phyloP scores from a whole-genome alignment of 2,329 filamentous ascomycete species.

The Fusarium pseudograminearum region DNA sequence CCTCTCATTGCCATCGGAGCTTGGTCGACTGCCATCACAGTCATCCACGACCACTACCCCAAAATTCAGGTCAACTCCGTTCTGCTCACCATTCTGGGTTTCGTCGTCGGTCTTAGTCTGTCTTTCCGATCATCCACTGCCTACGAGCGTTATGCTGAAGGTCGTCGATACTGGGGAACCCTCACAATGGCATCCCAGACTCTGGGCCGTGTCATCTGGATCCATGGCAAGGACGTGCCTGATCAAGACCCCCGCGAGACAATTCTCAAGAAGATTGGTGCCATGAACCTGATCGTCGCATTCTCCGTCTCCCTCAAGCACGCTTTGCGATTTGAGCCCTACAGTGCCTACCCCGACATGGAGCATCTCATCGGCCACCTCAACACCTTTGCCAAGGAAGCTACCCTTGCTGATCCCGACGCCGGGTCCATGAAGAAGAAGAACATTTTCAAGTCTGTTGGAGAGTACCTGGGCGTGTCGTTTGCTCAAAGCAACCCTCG shows the following conservation, averaged over 20 bases:
- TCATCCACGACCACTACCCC: slow-evolving; percentile 58
- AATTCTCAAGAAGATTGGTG: slow-evolving; percentile 77
- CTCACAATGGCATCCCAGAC: slow-evolving; percentile 72
- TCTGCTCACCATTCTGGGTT: slow-evolving; percentile 81
- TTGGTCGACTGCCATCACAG: slow-evolving; percentile 76
- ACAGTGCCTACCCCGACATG: slow-evolving; percentile 80
- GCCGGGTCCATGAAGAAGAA: slow-evolving; percentile 56
- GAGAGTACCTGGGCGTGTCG: slow-evolving; percentile 80
- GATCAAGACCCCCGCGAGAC: slow-evolving; percentile 69
- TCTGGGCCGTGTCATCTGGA: slow-evolving; percentile 84
- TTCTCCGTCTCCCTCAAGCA: slow-evolving; percentile 85
- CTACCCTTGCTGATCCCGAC: slow-evolving; percentile 56
- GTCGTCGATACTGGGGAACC: slow-evolving; percentile 72
- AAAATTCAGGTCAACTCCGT: slow-evolving; percentile 56
- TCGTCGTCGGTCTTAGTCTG: slow-evolving; percentile 82
- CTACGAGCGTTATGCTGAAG: slow-evolving; percentile 78
- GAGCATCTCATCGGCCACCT: slow-evolving; percentile 76
- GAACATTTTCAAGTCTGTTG: slow-evolving; percentile 71
- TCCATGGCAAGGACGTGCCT: slow-evolving; percentile 74
- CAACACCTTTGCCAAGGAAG: slow-evolving; percentile 76
- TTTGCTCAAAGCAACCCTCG: slow-evolving; percentile 84
- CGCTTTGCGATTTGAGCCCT: slow-evolving; percentile 85
- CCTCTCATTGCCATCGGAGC: slow-evolving; percentile 71
- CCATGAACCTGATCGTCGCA: slow-evolving; percentile 81
- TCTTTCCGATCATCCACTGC: slow-evolving; percentile 82